Evolutionary conservation across 352 stramenopile genomes (phyloP).

Genomic region (Phytophthora ramorum): DNA sequence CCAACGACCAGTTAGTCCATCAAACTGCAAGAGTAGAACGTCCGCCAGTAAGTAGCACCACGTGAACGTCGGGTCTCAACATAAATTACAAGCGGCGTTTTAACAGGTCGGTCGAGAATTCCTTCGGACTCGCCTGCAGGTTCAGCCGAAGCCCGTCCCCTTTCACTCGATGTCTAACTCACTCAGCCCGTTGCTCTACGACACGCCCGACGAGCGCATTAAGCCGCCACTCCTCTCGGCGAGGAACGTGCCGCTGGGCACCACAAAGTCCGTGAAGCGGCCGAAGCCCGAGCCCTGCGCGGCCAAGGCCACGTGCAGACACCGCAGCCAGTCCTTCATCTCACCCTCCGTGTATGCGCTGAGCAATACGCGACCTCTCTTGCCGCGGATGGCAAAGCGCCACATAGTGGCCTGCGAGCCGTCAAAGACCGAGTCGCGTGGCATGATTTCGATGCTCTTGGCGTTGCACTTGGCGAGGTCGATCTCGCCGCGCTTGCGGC

Average conservation of each 20-base stretch:
- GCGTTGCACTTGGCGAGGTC: slow-evolving; percentile 68
- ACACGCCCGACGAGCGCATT: slow-evolving; percentile 58
- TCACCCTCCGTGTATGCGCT: slow-evolving; percentile 81
- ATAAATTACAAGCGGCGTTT: slow-evolving; percentile 53
- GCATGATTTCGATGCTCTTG: slow-evolving; percentile 87
- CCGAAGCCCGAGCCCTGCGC: slow-evolving; percentile 52
- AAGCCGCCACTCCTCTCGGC: slow-evolving; percentile 60
- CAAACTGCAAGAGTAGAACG: slow-evolving; percentile 1
- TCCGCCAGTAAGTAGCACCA: slow-evolving; percentile 8
- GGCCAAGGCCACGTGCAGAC: slow-evolving; percentile 76
- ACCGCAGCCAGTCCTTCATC: slow-evolving; percentile 88
- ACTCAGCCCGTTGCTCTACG: slow-evolving; percentile 31
- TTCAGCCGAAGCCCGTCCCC: slow-evolving; percentile 5
- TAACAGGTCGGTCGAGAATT: slow-evolving; percentile 23
- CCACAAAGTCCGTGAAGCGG: slow-evolving; percentile 74
- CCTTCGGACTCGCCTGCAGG: slow-evolving; percentile 21
- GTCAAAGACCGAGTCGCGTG: slow-evolving; percentile 80
- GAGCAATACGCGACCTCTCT: slow-evolving; percentile 69
- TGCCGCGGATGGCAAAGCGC: slow-evolving; percentile 77
- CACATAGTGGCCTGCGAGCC: slow-evolving; percentile 80
- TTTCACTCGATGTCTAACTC: slow-evolving; percentile 19
- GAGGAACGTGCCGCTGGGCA: slow-evolving; percentile 72
- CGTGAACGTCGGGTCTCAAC: slow-evolving; percentile 31
- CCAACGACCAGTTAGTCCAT: neutral
- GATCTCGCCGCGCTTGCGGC: slow-evolving; percentile 72